A percentile compares a stretch with the other conserved stretches of the same genome.
phyloP scores from a whole-genome alignment of 2,329 filamentous ascomycete species.

The Laburnicola sp. region DNA sequence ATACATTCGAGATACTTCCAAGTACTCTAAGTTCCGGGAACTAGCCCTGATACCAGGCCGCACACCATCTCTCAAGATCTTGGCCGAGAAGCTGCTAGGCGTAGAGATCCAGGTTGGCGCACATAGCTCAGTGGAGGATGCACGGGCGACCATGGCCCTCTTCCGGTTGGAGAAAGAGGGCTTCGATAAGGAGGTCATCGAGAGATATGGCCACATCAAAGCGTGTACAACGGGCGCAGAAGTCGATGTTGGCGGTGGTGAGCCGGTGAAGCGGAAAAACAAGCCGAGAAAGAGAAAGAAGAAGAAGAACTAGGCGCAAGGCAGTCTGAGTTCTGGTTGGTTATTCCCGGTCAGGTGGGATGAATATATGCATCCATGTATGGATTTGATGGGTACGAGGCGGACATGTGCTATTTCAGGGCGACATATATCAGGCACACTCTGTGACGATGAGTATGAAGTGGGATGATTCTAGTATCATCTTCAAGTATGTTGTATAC shows the following conservation, averaged over 20 bases:
- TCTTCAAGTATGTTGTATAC: neutral
- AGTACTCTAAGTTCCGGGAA: constrained; percentile 73
- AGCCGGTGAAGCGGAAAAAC: constrained; percentile 34
- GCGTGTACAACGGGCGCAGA: constrained; percentile 26
- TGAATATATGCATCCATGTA: neutral
- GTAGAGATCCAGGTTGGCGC: constrained; percentile 63
- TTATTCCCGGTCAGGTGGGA: neutral
- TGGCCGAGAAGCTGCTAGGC: constrained; percentile 61
- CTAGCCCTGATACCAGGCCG: constrained; percentile 61
- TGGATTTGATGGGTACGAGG: no score
- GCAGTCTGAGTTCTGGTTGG: neutral
- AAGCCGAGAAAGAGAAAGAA: constrained; percentile 46
- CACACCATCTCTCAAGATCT: constrained; percentile 67
- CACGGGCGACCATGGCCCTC: constrained; percentile 84
- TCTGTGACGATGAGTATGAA: neutral
- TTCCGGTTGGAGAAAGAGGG: constrained; percentile 80
- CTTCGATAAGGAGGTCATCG: constrained; percentile 80
- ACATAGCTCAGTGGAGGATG: constrained; percentile 72
- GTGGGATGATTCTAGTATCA: neutral
- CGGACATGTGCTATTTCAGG: neutral
- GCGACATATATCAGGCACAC: neutral
- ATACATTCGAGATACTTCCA: constrained; percentile 83
- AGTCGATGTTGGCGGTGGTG: constrained; percentile 24
- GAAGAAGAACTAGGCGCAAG: constrained; percentile 32
- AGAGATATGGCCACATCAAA: constrained; percentile 55